Base-by-base conservation (phyloP, 106 monocot species). In the Cymbidium sinense region DNA sequence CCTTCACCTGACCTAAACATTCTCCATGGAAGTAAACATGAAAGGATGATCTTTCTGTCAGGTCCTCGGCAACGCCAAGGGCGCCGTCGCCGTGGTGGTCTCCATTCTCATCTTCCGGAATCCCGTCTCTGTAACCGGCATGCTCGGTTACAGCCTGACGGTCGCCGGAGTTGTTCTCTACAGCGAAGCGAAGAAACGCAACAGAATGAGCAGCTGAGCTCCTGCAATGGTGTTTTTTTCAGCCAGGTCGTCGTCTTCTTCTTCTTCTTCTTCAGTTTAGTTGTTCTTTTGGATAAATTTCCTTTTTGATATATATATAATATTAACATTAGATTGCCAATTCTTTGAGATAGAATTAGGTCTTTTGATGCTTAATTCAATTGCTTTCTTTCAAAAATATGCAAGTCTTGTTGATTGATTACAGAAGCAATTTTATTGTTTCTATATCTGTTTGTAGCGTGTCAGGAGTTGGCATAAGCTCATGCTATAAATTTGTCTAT, bases 31-130 rank as follows among this genome's bases (percentile, higher is more conserved):
- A 39, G 37, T n/a, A 47, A 47, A 15, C 47, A 47, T 47, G 47
- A 47, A 1, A 1, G 13, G 13, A 13, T 47, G 15, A 47, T 47
- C 10, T 25, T 21, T 58, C 19, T 20, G 12, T 65, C 77, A 96
- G 96, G 96, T 96, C 75, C 93, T 96, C 36, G 96, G 96, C 73
- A 96, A 96, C 82, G 93, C 96, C 19, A 96, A 96, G 83, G 96
- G 96, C 8, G 96, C 96, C 43, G 89, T 96, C 0, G 96, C 93
- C 1, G 96, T 96, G 52, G 96, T 96, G 0, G 80, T 96, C 13
- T 96, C 96, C 31, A 93, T 96, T 50, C 73, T 93, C 39, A 89
- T 96, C 80, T 96, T 96, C 73, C 89, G 69, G 64, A 96, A 96
- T 43, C 96, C 96, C 4, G 91, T 96, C 7, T 92, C 96, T 0